Base-by-base conservation (phyloP, 108 stramenopile genomes). In the Cyclotella baltica region DNA sequence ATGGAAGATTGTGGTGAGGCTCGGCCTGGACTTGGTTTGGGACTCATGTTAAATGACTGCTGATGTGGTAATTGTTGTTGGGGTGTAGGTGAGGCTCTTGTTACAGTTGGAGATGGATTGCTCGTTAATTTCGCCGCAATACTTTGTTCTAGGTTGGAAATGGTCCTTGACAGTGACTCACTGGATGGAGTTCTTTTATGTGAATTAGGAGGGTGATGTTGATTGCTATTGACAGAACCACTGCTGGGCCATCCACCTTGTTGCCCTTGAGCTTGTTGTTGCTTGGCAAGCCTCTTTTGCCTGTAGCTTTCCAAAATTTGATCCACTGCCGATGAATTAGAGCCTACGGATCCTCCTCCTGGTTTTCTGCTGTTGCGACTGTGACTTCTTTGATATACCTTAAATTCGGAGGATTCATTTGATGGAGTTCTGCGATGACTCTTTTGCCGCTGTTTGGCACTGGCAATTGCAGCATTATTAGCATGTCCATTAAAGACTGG, bases 291-390 rank as follows among this genome's bases (percentile, higher is more conserved):
- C 25, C 79, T 66, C 59, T 80, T 80, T 63, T 80, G 72, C 22
- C 79, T 72, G 63, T 80, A 80, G 18, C 72, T 64, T 38, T 80
- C 79, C 31, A 80, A 52, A 51, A 80, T 73, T 51, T 73, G 79
- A 69, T 80, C 79, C 30, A 80, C 79, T 15, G 79, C 79, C 1
- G 79, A 80, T 2, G 79, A 80, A 53, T 68, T 80, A 22, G 79
- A 80, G 4, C 67, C 62, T 1, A 68, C 47, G 19, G 79, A 80
- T 28, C 79, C 77, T 33, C 67, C 62, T 47, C 67, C 53, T 19
- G 25, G 36, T 16, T 55, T 68, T 37, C 59, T n/a, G 31, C 64
- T 31, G 22, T 38, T 66, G 40, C 29, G 68, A 63, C n/a, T 53
- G 23, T 67, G 43, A 72, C 31, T 65, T 31, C 51, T n/a, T 55